These are phyloP conservation scores for Cystofilobasidium bisporidii DNA, from an alignment of 768 basidiomycete genomes.

Conservation along the genomic window DNA sequence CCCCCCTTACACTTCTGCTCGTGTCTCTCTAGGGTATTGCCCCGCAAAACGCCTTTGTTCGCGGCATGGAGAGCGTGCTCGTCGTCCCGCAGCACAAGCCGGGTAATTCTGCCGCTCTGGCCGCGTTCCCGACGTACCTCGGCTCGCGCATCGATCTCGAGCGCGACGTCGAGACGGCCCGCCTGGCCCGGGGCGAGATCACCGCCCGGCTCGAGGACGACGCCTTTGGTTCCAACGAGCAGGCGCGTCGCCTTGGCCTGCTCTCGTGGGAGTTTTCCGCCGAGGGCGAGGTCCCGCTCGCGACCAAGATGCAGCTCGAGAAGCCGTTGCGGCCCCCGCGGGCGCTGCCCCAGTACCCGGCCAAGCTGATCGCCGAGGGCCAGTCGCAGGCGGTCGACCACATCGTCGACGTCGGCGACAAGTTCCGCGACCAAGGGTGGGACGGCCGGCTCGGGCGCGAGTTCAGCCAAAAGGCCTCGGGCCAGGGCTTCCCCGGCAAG, in stretches of 20 bases:
- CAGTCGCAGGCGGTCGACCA: slow-evolving; percentile 10
- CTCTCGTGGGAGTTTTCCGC: slow-evolving; percentile 24
- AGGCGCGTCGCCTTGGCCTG: not conserved
- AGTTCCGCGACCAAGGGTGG: slow-evolving; percentile 24
- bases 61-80: slow-evolving; percentile 26
- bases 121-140: slow-evolving; percentile 13
- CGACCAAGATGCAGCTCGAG: slow-evolving; percentile 24
- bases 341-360: slow-evolving; percentile 13
- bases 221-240: not conserved
- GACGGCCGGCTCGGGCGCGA: slow-evolving; percentile 6
- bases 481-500: not conserved
- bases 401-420: slow-evolving; percentile 26
- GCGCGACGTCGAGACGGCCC: slow-evolving; percentile 20
- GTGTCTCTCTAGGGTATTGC: slow-evolving; percentile 10
- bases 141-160: slow-evolving; percentile 26
- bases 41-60: slow-evolving; percentile 10
- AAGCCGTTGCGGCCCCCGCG: slow-evolving; percentile 21
- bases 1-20: not conserved
- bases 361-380: slow-evolving; percentile 2
- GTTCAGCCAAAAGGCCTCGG: not conserved
- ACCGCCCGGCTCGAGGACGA: slow-evolving; percentile 9
- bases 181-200: slow-evolving; percentile 18
- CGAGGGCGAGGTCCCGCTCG: slow-evolving; percentile 13
- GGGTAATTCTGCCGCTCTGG: not conserved
- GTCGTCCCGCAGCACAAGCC: slow-evolving; percentile 9